phyloP scores from a whole-genome alignment of 345 rosid genomes.

The Syzygium jambos region DNA sequence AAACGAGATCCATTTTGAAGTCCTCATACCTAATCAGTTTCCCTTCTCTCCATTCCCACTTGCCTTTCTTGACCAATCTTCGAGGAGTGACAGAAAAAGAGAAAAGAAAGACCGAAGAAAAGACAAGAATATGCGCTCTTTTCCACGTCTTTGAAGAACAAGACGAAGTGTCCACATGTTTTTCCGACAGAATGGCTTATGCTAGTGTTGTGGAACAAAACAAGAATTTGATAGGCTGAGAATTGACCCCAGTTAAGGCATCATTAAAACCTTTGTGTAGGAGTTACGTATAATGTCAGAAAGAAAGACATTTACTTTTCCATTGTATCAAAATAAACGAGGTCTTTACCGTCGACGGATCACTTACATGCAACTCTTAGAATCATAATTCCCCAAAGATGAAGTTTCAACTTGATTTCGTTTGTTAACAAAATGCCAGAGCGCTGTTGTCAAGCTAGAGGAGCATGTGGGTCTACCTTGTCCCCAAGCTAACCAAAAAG shows the following conservation, averaged over 20 bases:
- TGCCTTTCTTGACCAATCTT: neutral
- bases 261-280: neutral
- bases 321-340: neutral
- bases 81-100: neutral
- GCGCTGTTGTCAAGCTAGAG: neutral
- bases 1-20: neutral
- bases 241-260: neutral
- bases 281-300: neutral
- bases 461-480: neutral
- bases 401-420: neutral
- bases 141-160: neutral
- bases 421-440: neutral
- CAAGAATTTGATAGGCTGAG: neutral
- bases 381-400: neutral
- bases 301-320: neutral
- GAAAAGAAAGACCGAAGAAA: neutral
- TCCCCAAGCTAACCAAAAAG: neutral
- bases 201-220: neutral
- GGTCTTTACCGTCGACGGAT: neutral
- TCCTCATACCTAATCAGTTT: neutral
- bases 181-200: neutral
- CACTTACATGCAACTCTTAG: neutral
- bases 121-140: neutral
- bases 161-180: neutral
- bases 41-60: neutral